These are phyloP conservation scores for Fusarium sp. DNA, from an alignment of 2,329 filamentous ascomycete species.

Conservation along the genomic window DNA sequence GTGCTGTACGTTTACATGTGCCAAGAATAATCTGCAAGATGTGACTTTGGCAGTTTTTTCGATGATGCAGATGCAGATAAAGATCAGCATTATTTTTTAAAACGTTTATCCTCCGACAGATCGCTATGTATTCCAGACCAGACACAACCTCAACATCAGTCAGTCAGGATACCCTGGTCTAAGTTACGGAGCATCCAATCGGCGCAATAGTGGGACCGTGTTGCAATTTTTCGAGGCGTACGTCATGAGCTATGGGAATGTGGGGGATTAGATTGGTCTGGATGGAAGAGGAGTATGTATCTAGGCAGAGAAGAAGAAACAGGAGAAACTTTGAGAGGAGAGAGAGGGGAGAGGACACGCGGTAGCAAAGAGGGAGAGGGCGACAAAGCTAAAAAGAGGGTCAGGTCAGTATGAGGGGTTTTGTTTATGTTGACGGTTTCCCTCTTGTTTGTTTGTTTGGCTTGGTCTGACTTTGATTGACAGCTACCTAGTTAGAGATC, in stretches of 20 bases:
- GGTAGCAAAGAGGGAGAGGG: constrained; percentile 5
- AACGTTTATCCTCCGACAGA: background rate
- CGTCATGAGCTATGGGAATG: constrained; percentile 29
- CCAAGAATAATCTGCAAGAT: constrained; percentile 19
- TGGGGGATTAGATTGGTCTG: constrained; percentile 26
- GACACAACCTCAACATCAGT: background rate
- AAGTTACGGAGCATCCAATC: constrained; percentile 14
- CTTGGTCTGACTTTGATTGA: background rate
- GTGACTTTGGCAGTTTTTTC: background rate
- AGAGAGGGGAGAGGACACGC: constrained; percentile 9
- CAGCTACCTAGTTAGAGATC: background rate
- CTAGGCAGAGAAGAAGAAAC: background rate
- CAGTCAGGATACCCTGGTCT: background rate
- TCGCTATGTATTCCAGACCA: background rate
- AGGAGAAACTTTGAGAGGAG: constrained; percentile 7
- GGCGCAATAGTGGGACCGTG: constrained; percentile 20
- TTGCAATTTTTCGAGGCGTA: constrained; percentile 16
- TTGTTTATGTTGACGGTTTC: constrained; percentile 4
- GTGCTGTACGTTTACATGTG: constrained; percentile 13
- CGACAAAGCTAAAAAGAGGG: background rate
- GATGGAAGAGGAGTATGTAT: constrained; percentile 15
- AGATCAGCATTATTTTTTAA: constrained; percentile 13
- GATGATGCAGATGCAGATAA: constrained; percentile 2
- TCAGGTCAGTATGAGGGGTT: constrained; percentile 10
- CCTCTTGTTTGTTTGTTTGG: constrained; percentile 1